Percentiles rank a stretch among this genome's conserved stretches.
Evolutionary conservation across 108 stramenopile genomes (phyloP).

Genomic region (Nitzschia putrida): DNA sequence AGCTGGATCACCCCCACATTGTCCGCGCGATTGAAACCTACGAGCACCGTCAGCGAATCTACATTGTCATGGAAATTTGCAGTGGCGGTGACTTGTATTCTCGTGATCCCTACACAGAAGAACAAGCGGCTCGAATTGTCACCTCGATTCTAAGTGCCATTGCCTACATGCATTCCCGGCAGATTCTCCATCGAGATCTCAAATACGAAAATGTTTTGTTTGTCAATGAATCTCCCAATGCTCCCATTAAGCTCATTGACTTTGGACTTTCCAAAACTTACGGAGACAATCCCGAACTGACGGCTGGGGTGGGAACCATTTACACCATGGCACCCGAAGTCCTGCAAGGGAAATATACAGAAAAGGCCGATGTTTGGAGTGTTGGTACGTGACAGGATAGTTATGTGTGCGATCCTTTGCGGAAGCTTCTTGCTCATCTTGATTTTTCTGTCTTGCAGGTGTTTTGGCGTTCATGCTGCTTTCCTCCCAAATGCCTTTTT

Average conservation of each 20-base stretch:
- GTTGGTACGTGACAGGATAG: conserved; percentile 24
- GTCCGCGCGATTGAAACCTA: conserved; percentile 80
- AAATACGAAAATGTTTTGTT: conserved; percentile 91
- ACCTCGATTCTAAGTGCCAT: conserved; percentile 54
- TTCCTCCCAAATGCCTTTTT: conserved; percentile 76
- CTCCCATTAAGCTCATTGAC: conserved; percentile 71
- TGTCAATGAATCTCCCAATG: conserved; percentile 42
- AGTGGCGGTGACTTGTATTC: conserved; percentile 83
- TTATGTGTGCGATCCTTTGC: background rate
- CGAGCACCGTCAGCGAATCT: conserved; percentile 66
- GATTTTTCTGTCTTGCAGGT: conserved; percentile 26
- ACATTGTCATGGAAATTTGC: conserved; percentile 87
- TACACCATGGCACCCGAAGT: conserved; percentile 72
- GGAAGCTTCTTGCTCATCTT: background rate
- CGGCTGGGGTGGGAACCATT: conserved; percentile 69
- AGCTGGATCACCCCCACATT: conserved; percentile 91
- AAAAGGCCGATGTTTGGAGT: conserved; percentile 81
- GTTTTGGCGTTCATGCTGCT: conserved; percentile 81
- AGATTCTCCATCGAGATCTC: conserved; percentile 68
- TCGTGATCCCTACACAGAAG: conserved; percentile 83
- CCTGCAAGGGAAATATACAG: conserved; percentile 55
- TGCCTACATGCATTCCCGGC: conserved; percentile 53
- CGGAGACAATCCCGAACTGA: conserved; percentile 42
- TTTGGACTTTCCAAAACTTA: conserved; percentile 53
- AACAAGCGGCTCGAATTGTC: conserved; percentile 59